A percentile compares a stretch with the other conserved stretches of the same genome.
phyloP scores from a whole-genome alignment of 2,329 filamentous ascomycete genomes.

The Ceratocystis ficicola region DNA sequence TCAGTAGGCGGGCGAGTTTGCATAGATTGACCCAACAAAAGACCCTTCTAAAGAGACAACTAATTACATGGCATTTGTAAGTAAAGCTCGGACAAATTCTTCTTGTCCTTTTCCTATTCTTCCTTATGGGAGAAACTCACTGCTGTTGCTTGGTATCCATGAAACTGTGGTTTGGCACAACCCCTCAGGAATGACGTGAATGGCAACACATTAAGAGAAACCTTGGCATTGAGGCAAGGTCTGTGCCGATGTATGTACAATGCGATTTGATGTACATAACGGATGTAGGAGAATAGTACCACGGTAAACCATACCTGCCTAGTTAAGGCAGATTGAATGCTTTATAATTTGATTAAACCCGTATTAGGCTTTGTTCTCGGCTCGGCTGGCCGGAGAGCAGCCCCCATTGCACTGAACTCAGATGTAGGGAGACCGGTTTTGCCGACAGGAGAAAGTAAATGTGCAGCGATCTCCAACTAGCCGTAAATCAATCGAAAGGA shows the following conservation, averaged over 20 bases:
- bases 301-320: neutral
- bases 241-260: neutral
- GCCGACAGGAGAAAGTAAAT: neutral
- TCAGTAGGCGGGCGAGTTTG: neutral
- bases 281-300: neutral
- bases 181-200: neutral
- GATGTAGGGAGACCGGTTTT: neutral
- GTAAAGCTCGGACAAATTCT: neutral
- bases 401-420: neutral
- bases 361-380: neutral
- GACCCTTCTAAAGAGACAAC: neutral
- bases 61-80: too few relatives aligned
- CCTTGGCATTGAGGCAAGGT: neutral
- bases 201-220: neutral
- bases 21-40: neutral
- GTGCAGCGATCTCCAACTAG: neutral
- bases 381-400: slow-evolving; percentile 11
- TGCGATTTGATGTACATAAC: neutral
- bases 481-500: neutral
- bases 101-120: neutral
- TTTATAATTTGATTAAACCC: neutral
- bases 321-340: neutral
- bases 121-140: neutral
- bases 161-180: neutral
- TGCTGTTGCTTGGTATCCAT: neutral